Evolutionary conservation across 305 asterid genomes (phyloP).

Genomic region (Striga hermonthica): DNA sequence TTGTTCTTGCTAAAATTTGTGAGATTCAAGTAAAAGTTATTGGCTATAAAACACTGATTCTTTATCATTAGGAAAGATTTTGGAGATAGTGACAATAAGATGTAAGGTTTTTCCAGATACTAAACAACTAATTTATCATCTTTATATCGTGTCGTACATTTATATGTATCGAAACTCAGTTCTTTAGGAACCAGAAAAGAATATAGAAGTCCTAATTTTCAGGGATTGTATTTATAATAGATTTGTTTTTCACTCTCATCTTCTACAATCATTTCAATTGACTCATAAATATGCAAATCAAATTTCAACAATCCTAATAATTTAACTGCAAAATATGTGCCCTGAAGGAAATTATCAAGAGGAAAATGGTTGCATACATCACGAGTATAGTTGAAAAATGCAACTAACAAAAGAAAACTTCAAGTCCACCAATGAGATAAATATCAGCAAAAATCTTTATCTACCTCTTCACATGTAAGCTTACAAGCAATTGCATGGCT

Average conservation of each 20-base stretch:
- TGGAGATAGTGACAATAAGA: conserved; percentile 1
- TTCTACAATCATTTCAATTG: not conserved
- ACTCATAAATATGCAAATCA: not conserved
- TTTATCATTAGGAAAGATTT: not conserved
- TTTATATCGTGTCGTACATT: conserved; percentile 10
- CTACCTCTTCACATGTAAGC: conserved; percentile 98
- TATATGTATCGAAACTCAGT: conserved; percentile 1
- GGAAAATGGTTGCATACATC: not conserved
- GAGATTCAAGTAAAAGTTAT: not conserved
- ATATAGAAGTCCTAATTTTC: not conserved
- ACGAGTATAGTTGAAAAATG: not conserved
- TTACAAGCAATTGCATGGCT: conserved; percentile 94
- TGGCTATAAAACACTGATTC: not conserved
- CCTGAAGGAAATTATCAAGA: too few species aligned
- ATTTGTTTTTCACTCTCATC: conserved; percentile 13
- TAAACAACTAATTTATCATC: not conserved
- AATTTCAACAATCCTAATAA: not conserved
- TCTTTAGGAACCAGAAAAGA: conserved; percentile 8
- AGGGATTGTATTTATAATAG: not conserved
- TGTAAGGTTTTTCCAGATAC: not conserved
- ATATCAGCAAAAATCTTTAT: conserved; percentile 22
- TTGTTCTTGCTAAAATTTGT: not conserved
- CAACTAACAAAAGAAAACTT: conserved; percentile 22
- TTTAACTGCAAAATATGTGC: not conserved
- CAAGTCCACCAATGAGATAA: conserved; percentile 5